These are phyloP conservation scores for Parathielavia hyrcaniae DNA, from an alignment of 495 filamentous ascomycete genomes.

Conservation along the genomic window DNA sequence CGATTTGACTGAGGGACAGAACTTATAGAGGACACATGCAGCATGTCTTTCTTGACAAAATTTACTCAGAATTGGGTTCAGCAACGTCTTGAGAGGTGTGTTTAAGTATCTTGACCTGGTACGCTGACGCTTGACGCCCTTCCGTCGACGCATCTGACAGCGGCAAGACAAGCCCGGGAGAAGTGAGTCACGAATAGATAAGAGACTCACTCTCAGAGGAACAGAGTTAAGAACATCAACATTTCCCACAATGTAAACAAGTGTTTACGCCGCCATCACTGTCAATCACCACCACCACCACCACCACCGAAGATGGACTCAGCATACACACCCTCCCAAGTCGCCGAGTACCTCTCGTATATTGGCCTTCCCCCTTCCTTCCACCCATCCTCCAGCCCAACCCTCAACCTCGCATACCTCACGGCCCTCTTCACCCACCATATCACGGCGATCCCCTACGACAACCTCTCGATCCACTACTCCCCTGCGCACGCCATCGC, in stretches of 20 bases:
- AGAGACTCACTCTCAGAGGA: too few relatives aligned
- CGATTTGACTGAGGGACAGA: too few relatives aligned
- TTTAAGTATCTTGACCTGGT: too few relatives aligned
- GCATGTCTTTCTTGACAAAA: too few relatives aligned
- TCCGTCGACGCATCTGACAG: too few relatives aligned
- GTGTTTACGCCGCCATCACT: not conserved
- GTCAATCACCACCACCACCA: not conserved
- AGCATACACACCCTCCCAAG: slow-evolving; percentile 21
- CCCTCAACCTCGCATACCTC: slow-evolving; percentile 34
- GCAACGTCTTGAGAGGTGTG: too few relatives aligned
- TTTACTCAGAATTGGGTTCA: too few relatives aligned
- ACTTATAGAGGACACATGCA: too few relatives aligned
- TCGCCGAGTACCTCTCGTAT: slow-evolving; percentile 26
- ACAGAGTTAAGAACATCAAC: too few relatives aligned
- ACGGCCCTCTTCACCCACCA: slow-evolving; percentile 46
- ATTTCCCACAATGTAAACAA: not conserved
- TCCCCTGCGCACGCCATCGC: slow-evolving; percentile 40
- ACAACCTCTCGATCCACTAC: slow-evolving; percentile 54
- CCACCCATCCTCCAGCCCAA: slow-evolving; percentile 26
- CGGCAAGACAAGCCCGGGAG: too few relatives aligned
- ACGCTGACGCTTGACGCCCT: too few relatives aligned
- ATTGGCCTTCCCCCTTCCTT: slow-evolving; percentile 28
- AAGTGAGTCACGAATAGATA: too few relatives aligned
- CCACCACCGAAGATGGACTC: slow-evolving; percentile 9
- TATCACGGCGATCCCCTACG: slow-evolving; percentile 58